Percentiles rank a stretch among this genome's conserved stretches.
phyloP scores from a whole-genome alignment of 176 grass and related monocot species.

The Carex myosuroides region DNA sequence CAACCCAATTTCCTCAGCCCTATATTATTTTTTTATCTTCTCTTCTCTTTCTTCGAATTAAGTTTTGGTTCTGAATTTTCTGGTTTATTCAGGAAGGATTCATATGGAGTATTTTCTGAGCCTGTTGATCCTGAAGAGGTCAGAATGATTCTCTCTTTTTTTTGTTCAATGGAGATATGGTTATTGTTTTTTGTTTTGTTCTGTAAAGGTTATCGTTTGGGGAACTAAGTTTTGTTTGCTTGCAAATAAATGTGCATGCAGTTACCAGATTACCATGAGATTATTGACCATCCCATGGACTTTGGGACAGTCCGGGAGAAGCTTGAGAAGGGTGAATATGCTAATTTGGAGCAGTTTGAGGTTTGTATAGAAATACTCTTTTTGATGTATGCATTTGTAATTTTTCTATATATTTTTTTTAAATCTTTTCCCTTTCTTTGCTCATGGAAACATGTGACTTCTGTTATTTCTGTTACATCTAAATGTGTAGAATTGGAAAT shows the following conservation, averaged over 20 bases:
- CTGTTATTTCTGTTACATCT: background rate
- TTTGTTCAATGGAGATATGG: conserved; percentile 3
- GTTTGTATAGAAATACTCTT: conserved; percentile 26
- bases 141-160: background rate
- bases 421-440: background rate
- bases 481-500: background rate
- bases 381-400: background rate
- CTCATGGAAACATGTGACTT: background rate
- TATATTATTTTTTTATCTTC: background rate
- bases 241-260: conserved; percentile 29
- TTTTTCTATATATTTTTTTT: background rate
- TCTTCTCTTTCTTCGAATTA: conserved; percentile 8
- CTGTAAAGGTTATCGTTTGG: background rate
- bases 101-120: conserved; percentile 78
- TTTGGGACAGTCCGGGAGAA: conserved; percentile 80
- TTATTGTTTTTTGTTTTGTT: background rate
- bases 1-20: background rate
- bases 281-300: conserved; percentile 94
- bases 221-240: conserved; percentile 26
- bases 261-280: conserved; percentile 95
- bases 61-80: background rate
- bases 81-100: conserved; percentile 84
- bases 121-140: conserved; percentile 93
- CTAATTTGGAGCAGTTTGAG: conserved; percentile 88
- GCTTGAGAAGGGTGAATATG: conserved; percentile 53